These are phyloP conservation scores for Amanita jacksonii DNA, from an alignment of 768 basidiomycete species.

Conservation along the genomic window DNA sequence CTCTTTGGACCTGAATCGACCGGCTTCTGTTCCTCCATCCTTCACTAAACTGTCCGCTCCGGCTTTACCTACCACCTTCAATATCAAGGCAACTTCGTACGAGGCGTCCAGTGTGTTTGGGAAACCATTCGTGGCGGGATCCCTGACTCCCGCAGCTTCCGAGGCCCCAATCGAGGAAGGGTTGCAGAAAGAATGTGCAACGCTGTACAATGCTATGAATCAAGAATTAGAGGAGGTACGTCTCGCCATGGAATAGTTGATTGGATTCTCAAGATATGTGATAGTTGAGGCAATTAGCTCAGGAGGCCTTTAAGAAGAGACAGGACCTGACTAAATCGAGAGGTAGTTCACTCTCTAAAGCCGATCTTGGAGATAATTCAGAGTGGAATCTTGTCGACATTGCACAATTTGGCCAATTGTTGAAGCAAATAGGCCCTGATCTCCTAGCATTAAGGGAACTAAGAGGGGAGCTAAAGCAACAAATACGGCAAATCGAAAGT, in stretches of 20 bases:
- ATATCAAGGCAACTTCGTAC: background rate
- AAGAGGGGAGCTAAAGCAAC: constrained; percentile 28
- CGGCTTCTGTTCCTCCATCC: constrained; percentile 11
- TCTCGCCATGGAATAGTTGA: no score
- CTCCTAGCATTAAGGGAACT: constrained; percentile 37
- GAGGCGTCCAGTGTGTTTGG: constrained; percentile 6
- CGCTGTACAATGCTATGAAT: constrained; percentile 35
- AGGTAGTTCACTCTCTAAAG: constrained; percentile 29
- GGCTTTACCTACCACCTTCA: background rate
- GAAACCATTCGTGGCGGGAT: constrained; percentile 10
- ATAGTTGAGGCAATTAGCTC: constrained; percentile 38
- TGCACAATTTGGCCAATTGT: constrained; percentile 37
- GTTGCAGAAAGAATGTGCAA: constrained; percentile 56
- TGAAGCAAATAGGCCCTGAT: constrained; percentile 43
- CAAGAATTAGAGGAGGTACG: constrained; percentile 55
- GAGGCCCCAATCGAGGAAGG: constrained; percentile 37
- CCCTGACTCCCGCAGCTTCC: constrained; percentile 8
- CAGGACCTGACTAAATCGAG: constrained; percentile 26
- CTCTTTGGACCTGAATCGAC: background rate
- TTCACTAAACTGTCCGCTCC: background rate
- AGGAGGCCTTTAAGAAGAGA: constrained; percentile 25
- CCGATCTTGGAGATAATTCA: constrained; percentile 34
- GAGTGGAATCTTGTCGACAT: constrained; percentile 52
- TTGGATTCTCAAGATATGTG: background rate
- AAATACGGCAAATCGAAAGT: constrained; percentile 49